A percentile compares a stretch with the other conserved stretches of the same genome.
These are phyloP conservation scores for Flaveria ramosissima DNA, from an alignment of 129 eudicot species.

Conservation along the genomic window DNA sequence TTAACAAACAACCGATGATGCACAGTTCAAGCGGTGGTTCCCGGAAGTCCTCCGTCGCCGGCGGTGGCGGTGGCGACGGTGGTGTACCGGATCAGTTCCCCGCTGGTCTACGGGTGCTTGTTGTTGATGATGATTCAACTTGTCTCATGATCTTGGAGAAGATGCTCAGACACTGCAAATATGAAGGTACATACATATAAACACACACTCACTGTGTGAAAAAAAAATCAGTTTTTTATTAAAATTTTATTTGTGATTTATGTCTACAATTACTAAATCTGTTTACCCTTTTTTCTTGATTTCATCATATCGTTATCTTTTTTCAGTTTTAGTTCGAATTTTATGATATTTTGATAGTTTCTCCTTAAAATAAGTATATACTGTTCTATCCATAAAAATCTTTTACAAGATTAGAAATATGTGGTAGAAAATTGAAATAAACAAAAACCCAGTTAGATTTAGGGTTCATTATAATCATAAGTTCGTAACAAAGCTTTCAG, in stretches of 20 bases:
- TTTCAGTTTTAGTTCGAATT: background rate
- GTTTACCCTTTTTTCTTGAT: slow-evolving; percentile 11
- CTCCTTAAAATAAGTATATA: slow-evolving; percentile 5
- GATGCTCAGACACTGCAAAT: slow-evolving; percentile 59
- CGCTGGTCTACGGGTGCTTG: slow-evolving; percentile 64
- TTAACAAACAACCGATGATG: slow-evolving; percentile 34
- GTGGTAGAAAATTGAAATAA: slow-evolving; percentile 26
- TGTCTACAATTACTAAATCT: slow-evolving; percentile 20
- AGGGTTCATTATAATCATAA: slow-evolving; percentile 5
- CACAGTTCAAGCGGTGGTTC: slow-evolving; percentile 36
- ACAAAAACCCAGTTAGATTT: slow-evolving; percentile 25
- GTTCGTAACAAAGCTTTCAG: background rate
- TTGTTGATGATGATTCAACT: slow-evolving; percentile 69
- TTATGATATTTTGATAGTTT: background rate
- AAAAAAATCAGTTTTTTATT: background rate
- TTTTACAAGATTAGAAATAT: slow-evolving; percentile 28
- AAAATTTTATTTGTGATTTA: background rate
- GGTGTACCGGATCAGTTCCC: slow-evolving; percentile 56
- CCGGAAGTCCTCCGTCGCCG: slow-evolving; percentile 35
- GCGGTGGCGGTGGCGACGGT: slow-evolving; percentile 25
- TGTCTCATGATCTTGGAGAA: slow-evolving; percentile 59
- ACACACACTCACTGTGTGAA: slow-evolving; percentile 22
- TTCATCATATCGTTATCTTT: slow-evolving; percentile 11
- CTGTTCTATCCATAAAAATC: slow-evolving; percentile 34
- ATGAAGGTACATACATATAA: slow-evolving; percentile 44